These are phyloP conservation scores for Cornus florida DNA, from an alignment of 148 eudicot species.

Conservation along the genomic window DNA sequence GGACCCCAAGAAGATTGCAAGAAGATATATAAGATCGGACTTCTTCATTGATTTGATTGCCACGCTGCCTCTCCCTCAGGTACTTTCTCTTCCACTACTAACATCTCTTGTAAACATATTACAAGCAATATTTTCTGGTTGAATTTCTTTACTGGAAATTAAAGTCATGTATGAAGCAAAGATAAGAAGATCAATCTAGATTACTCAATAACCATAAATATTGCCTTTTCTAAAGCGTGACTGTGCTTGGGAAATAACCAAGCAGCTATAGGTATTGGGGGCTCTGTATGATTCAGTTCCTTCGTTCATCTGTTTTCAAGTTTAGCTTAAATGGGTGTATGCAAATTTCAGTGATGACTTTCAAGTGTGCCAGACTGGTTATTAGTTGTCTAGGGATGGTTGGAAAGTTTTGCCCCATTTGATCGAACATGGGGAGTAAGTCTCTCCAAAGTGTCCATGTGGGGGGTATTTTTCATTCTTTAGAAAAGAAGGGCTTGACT, in stretches of 20 bases:
- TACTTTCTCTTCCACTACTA: conserved; percentile 13
- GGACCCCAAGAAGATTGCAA: conserved; percentile 88
- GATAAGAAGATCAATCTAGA: neutral
- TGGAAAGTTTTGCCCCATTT: too few relatives aligned
- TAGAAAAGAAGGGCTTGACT: too few relatives aligned
- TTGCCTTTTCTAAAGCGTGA: neutral
- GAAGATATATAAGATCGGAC: conserved; percentile 74
- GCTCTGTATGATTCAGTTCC: too few relatives aligned
- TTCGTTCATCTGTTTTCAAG: too few relatives aligned
- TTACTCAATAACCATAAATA: neutral
- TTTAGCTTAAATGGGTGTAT: too few relatives aligned
- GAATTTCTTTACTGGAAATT: neutral
- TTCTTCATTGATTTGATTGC: conserved; percentile 91
- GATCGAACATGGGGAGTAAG: too few relatives aligned
- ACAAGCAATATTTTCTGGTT: neutral
- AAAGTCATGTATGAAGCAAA: neutral
- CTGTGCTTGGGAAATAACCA: neutral
- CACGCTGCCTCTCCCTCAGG: conserved; percentile 98
- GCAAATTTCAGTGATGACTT: too few relatives aligned
- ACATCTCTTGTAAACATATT: neutral
- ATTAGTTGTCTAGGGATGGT: too few relatives aligned
- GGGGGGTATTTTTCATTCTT: too few relatives aligned
- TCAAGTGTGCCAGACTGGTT: too few relatives aligned
- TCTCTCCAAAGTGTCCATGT: too few relatives aligned
- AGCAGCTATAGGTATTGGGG: neutral